Base-by-base conservation (phyloP, 2,329 filamentous ascomycete species). In the Pyrenochaeta sp. region DNA sequence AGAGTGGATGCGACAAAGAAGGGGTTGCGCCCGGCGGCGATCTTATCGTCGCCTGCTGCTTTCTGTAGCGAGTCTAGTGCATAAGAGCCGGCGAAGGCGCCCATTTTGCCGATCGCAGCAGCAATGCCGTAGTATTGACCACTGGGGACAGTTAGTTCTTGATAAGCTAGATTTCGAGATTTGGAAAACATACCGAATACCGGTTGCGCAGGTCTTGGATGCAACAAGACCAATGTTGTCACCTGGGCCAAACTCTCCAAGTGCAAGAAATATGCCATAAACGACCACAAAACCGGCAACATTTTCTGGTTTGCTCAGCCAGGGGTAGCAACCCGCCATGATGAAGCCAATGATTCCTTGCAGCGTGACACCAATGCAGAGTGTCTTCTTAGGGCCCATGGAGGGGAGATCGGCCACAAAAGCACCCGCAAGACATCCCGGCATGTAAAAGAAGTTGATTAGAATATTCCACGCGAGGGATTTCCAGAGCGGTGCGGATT, bases 161-260 rank as follows among this genome's bases (percentile, higher is more conserved):
- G 23, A 5, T 12, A 29, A 45, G 11, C 2, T 31, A n/a, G 12
- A 33, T 37, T 12, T 5, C 4, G 15, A 32, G n/a, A n/a, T 15
- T 18, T 3, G 15, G 11, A 29, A 11, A 6, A 60, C 71, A 17
- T 69, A 76, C 73, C 74, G 85, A n/a, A 97, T 88, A 15, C 90
- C 89, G 4, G 93, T 97, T 0, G 93, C 91, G 66, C 88, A 92
- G 1, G 91, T 93, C 80, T 97, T 97, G 41, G 90, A 90, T 0
- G 93, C 92, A 27, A 96, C 76, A 0, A 97, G 83, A 2, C 92
- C 92, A 63, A 97, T 96, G 74, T 97, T 97, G 79, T 97, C 90
- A 11, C 93, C 93, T 0, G 93, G 92, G 0, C 93, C 92, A 35
- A 96, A 77, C 74, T 95, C 91, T 44, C 91, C 91, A 1, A 94